A percentile compares a stretch with the other conserved stretches of the same genome.
Conservation (phyloP, 1,139 yeast genomes). For the Arxiozyma heterogenica region DNA sequence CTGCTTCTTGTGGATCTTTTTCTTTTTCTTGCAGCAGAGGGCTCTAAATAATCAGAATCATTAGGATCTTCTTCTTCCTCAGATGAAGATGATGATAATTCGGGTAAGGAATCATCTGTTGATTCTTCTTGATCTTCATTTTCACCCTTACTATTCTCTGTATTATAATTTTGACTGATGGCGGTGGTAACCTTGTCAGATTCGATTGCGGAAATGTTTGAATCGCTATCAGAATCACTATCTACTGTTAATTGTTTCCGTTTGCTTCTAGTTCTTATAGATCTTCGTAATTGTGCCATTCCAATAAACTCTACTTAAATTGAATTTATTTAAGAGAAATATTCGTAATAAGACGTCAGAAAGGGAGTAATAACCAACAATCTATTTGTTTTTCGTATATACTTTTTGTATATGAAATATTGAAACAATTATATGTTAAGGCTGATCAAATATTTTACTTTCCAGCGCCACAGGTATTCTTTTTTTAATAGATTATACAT, state of each 20-base stretch:
- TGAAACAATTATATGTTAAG: too few relatives aligned
- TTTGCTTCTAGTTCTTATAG: slow-evolving; percentile 3
- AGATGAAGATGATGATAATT: slow-evolving; percentile 9
- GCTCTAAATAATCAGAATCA: slow-evolving; percentile 18
- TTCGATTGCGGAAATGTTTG: slow-evolving; percentile 4
- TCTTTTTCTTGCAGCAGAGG: slow-evolving; percentile 5
- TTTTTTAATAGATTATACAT: too few relatives aligned
- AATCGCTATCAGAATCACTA: slow-evolving; percentile 1
- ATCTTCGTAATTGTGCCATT: slow-evolving; percentile 7
- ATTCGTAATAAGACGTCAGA: not conserved
- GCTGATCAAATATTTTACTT: too few relatives aligned
- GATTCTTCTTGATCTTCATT: slow-evolving; percentile 10
- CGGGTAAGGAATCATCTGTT: slow-evolving; percentile 16
- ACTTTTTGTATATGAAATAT: not conserved
- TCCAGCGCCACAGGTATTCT: not conserved
- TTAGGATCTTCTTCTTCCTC: slow-evolving; percentile 12
- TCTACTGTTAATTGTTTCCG: not conserved
- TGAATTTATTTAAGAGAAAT: not conserved
- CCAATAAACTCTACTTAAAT: not conserved
- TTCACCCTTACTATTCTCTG: slow-evolving; percentile 9
- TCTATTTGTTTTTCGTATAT: not conserved
- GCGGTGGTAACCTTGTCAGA: not conserved
- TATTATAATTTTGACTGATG: not conserved
- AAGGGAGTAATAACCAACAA: too few relatives aligned
- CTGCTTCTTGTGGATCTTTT: not conserved